phyloP scores from a whole-genome alignment of 129 eudicot species.

The Cynara cardunculus region DNA sequence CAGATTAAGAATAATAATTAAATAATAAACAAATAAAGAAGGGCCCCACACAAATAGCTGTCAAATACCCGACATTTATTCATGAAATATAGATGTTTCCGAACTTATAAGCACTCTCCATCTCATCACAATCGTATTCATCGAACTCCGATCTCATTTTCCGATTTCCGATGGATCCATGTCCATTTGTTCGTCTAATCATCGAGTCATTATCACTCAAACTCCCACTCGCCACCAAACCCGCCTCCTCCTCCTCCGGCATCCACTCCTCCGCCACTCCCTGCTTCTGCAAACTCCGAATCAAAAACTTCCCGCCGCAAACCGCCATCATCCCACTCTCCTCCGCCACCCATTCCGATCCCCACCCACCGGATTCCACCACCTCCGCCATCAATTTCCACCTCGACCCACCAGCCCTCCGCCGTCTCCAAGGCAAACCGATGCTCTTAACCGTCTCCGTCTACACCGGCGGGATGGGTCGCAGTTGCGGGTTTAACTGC shows the following conservation, averaged over 20 bases:
- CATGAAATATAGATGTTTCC: conserved; percentile 45
- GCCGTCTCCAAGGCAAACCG: conserved; percentile 53
- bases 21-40: background rate
- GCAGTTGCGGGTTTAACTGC: conserved; percentile 52
- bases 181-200: conserved; percentile 81
- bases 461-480: conserved; percentile 71
- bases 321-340: conserved; percentile 65
- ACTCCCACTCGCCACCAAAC: conserved; percentile 51
- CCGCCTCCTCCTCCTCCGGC: conserved; percentile 50
- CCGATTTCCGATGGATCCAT: conserved; percentile 72
- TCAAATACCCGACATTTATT: conserved; percentile 30
- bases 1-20: background rate
- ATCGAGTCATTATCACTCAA: conserved; percentile 73
- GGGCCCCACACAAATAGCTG: conserved; percentile 29
- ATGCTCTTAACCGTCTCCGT: conserved; percentile 50
- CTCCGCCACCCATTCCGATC: conserved; percentile 20
- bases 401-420: conserved; percentile 71
- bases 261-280: conserved; percentile 77
- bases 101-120: conserved; percentile 26
- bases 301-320: conserved; percentile 66
- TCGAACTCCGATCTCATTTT: background rate
- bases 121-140: background rate
- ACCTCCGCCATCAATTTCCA: conserved; percentile 48
- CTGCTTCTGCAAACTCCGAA: conserved; percentile 66
- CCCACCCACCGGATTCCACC: conserved; percentile 24